Conservation (phyloP, 2,329 filamentous ascomycete genomes). For the Ophiostoma sp. region DNA sequence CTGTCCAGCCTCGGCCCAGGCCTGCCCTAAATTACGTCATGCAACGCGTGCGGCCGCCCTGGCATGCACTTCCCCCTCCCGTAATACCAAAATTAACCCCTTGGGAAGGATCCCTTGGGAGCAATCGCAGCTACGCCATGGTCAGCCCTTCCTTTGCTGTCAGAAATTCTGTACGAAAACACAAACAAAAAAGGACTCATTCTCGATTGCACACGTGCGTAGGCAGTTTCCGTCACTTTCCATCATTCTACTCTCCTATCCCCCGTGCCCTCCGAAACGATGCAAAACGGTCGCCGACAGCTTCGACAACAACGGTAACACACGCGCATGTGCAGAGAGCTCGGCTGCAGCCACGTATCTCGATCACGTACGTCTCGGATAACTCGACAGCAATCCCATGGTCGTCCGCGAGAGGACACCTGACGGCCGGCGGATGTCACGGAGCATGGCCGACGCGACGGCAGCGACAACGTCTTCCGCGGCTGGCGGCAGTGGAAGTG, state of each 20-base stretch:
- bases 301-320: constrained; percentile 1
- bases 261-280: neutral
- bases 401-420: constrained; percentile 11
- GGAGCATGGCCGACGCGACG: neutral
- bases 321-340: neutral
- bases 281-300: neutral
- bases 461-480: neutral
- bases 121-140: neutral
- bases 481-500: neutral
- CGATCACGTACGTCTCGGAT: neutral
- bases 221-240: neutral
- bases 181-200: neutral
- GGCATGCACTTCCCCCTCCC: constrained; percentile 7
- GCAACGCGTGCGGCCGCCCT: constrained; percentile 4
- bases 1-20: neutral
- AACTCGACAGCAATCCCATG: neutral
- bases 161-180: neutral
- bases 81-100: neutral
- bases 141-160: neutral
- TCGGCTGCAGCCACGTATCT: neutral
- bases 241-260: neutral
- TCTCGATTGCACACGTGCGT: neutral
- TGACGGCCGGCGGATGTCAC: neutral
- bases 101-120: constrained; percentile 7
- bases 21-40: constrained; percentile 19